phyloP scores from a whole-genome alignment of 768 basidiomycete species.

The Tricholoma sp. region DNA sequence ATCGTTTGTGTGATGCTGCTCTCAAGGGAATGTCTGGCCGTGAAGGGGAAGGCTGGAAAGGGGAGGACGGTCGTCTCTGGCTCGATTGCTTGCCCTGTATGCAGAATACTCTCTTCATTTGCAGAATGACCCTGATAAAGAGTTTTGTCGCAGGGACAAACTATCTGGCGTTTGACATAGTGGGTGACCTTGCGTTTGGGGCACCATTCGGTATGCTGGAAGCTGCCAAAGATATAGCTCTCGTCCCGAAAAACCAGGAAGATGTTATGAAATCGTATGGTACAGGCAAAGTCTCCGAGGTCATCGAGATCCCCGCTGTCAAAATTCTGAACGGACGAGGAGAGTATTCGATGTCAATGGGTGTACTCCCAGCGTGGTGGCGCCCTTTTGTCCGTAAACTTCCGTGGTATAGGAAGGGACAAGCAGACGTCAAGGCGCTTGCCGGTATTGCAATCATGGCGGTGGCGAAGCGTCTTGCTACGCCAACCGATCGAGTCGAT shows the following conservation, averaged over 20 bases:
- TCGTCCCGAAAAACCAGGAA: conserved; percentile 54
- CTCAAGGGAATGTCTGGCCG: conserved; percentile 48
- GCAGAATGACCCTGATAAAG: conserved; percentile 2
- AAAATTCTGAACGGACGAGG: conserved; percentile 85
- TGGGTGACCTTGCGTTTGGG: conserved; percentile 85
- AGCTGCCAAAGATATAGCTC: conserved; percentile 65
- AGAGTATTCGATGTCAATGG: conserved; percentile 81
- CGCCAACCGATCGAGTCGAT: conserved; percentile 71
- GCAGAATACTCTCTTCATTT: conserved; percentile 18
- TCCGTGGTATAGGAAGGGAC: conserved; percentile 75
- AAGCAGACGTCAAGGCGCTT: conserved; percentile 60
- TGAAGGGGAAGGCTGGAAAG: conserved; percentile 66
- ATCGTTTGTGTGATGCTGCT: conserved; percentile 54
- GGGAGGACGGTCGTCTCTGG: conserved; percentile 61
- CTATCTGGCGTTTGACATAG: conserved; percentile 62
- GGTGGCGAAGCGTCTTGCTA: conserved; percentile 68
- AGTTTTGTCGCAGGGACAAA: conserved; percentile 36
- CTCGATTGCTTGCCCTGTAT: conserved; percentile 69
- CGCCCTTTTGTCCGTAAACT: conserved; percentile 58
- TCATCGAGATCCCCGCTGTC: conserved; percentile 69
- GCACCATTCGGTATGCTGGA: conserved; percentile 86
- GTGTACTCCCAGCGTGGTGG: conserved; percentile 67
- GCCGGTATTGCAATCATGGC: conserved; percentile 78
- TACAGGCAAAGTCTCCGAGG: conserved; percentile 34
- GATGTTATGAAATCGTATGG: conserved; percentile 55